These are phyloP conservation scores for Ciborinia camelliae DNA, from an alignment of 2,329 filamentous ascomycete species.

Conservation along the genomic window DNA sequence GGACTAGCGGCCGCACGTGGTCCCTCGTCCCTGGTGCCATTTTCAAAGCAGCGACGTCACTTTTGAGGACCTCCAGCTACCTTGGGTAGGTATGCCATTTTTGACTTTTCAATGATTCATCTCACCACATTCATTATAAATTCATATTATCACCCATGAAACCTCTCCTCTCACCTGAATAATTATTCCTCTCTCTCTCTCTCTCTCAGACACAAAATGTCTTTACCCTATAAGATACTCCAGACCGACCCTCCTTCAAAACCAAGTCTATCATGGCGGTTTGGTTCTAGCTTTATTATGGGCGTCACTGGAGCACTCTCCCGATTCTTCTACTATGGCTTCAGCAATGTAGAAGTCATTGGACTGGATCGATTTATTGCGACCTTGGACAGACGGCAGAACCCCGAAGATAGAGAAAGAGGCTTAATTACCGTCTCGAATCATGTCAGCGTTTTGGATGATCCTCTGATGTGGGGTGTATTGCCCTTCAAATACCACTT, in stretches of 20 bases:
- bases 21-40: neutral
- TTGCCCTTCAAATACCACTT: slow-evolving; percentile 72
- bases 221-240: slow-evolving; percentile 19
- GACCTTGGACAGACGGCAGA: slow-evolving; percentile 68
- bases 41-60: neutral
- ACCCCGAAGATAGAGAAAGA: slow-evolving; percentile 62
- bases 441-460: slow-evolving; percentile 85
- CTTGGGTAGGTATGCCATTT: neutral
- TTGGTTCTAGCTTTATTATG: slow-evolving; percentile 71
- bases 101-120: neutral
- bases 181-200: neutral
- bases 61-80: neutral
- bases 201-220: too few species aligned
- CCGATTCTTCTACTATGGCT: slow-evolving; percentile 68
- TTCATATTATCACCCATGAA: neutral
- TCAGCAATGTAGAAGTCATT: slow-evolving; percentile 72
- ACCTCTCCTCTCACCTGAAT: neutral
- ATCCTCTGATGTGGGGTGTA: slow-evolving; percentile 90
- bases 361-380: slow-evolving; percentile 74
- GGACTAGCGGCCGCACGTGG: slow-evolving; percentile 1
- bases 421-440: slow-evolving; percentile 89
- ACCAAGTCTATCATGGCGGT: slow-evolving; percentile 59
- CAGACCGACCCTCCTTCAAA: slow-evolving; percentile 21
- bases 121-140: slow-evolving; percentile 3
- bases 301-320: slow-evolving; percentile 68